phyloP scores from a whole-genome alignment of 345 rosid species.

The Euphorbia tirucalli region DNA sequence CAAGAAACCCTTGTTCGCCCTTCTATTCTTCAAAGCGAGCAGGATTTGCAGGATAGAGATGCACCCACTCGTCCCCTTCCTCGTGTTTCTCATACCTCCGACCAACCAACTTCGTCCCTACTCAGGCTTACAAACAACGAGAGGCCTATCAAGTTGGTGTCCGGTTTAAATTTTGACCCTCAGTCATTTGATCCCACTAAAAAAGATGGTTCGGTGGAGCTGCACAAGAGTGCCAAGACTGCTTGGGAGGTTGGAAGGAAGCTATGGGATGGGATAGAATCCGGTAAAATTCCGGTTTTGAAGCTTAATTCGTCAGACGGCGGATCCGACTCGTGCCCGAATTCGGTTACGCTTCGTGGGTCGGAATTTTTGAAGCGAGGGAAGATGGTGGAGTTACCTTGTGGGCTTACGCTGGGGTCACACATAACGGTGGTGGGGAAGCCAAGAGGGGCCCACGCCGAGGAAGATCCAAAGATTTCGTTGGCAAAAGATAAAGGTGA shows the following conservation, averaged over 20 bases:
- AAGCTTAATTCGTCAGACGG: slow-evolving; percentile 22
- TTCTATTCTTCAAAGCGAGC: slow-evolving; percentile 48
- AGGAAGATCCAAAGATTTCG: slow-evolving; percentile 55
- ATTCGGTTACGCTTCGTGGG: slow-evolving; percentile 58
- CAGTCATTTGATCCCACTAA: slow-evolving; percentile 46
- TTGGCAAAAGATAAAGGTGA: slow-evolving; percentile 43
- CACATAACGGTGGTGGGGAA: slow-evolving; percentile 82
- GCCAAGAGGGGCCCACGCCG: slow-evolving; percentile 64
- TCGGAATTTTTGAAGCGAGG: slow-evolving; percentile 48
- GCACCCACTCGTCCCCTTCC: slow-evolving; percentile 61
- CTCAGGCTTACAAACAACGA: slow-evolving; percentile 1
- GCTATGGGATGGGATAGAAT: slow-evolving; percentile 64
- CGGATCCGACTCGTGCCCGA: slow-evolving; percentile 54
- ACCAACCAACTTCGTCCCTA: slow-evolving; percentile 31
- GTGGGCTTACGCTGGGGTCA: slow-evolving; percentile 86
- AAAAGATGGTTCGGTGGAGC: slow-evolving; percentile 68
- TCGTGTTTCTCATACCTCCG: slow-evolving; percentile 40
- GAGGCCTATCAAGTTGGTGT: slow-evolving; percentile 34
- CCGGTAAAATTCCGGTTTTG: slow-evolving; percentile 34
- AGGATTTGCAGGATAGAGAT: slow-evolving; percentile 34
- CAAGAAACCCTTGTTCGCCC: slow-evolving; percentile 45
- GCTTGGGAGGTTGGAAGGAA: slow-evolving; percentile 76
- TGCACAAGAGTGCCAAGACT: slow-evolving; percentile 62
- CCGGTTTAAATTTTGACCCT: slow-evolving; percentile 55
- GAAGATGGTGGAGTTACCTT: slow-evolving; percentile 64